Percentiles rank a stretch among this genome's conserved stretches.
These are phyloP conservation scores for Coemansia sp. DNA, from an alignment of 192 early-diverging fungal genomes.

Conservation along the genomic window DNA sequence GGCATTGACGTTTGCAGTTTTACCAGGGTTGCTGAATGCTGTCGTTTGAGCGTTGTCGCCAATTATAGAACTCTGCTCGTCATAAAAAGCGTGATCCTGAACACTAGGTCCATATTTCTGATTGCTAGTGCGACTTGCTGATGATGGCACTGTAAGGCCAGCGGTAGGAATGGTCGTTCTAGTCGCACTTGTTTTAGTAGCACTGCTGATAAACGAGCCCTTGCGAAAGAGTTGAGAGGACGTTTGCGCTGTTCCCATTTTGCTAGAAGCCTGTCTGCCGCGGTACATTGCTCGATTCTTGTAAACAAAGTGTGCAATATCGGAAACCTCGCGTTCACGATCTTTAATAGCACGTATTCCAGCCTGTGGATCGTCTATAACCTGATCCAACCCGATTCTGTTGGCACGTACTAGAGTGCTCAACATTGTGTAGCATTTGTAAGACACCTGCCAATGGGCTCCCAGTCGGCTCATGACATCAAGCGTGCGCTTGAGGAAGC, in stretches of 20 bases:
- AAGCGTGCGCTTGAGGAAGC: constrained; percentile 50
- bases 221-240: constrained; percentile 3
- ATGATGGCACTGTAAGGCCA: no score
- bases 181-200: no score
- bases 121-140: no score
- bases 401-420: constrained; percentile 46
- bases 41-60: no score
- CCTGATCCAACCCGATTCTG: constrained; percentile 38
- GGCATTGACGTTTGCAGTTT: not conserved
- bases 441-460: constrained; percentile 51
- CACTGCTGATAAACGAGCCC: no score
- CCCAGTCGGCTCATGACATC: constrained; percentile 50
- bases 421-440: constrained; percentile 53
- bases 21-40: not conserved
- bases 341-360: constrained; percentile 29
- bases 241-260: constrained; percentile 10
- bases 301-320: constrained; percentile 29
- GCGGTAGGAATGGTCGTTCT: no score
- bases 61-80: no score
- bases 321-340: constrained; percentile 23
- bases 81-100: no score
- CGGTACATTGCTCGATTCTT: constrained; percentile 23
- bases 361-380: constrained; percentile 22
- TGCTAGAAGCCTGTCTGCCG: constrained; percentile 4
- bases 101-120: no score